Conservation (phyloP, 2,329 filamentous ascomycete genomes). For the Talaromyces islandicus region DNA sequence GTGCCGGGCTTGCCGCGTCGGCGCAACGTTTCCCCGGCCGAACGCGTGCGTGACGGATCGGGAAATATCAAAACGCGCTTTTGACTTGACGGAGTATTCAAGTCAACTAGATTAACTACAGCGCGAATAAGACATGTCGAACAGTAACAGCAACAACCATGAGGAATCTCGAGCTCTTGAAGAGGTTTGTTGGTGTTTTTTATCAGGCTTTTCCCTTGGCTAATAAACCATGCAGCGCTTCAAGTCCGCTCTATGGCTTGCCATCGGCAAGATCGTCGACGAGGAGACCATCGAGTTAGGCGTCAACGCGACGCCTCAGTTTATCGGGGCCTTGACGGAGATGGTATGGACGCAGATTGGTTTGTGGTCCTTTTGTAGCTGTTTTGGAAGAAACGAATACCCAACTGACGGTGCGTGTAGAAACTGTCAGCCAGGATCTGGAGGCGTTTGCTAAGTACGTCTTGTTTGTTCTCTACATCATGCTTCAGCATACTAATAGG, state of each 20-base stretch:
- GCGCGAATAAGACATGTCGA: neutral
- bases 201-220: neutral
- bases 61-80: neutral
- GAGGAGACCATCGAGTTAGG: constrained; percentile 67
- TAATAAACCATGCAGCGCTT: constrained; percentile 53
- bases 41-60: neutral
- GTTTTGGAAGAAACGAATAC: neutral
- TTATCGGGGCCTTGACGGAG: constrained; percentile 79
- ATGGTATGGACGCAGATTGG: constrained; percentile 83
- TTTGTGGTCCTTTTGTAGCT: constrained; percentile 33
- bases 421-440: constrained; percentile 54
- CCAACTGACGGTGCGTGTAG: constrained; percentile 22
- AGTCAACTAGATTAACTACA: too few relatives aligned
- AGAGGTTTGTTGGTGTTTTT: neutral
- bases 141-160: neutral
- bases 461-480: neutral
- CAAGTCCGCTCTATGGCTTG: constrained; percentile 79
- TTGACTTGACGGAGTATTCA: neutral
- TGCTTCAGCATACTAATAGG: constrained; percentile 30
- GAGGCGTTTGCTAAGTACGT: constrained; percentile 56
- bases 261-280: constrained; percentile 81
- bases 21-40: neutral
- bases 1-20: neutral
- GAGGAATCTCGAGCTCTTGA: neutral
- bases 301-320: constrained; percentile 85